Conservation (phyloP, 352 stramenopile species). For the Phytopythium aichiense region DNA sequence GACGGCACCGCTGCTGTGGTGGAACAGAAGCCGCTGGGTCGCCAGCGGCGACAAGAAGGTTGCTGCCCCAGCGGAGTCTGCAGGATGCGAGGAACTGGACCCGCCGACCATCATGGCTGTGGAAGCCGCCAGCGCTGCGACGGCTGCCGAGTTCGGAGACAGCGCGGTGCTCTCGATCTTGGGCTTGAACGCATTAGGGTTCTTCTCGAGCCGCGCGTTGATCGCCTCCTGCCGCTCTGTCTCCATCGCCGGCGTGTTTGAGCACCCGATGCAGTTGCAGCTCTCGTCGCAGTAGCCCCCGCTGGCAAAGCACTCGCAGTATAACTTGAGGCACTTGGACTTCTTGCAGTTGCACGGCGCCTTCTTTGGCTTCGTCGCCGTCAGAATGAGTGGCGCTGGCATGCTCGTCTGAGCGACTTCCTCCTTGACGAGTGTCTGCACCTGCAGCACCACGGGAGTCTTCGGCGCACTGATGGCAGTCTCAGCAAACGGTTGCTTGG, state of each 20-base stretch:
- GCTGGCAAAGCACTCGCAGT: conserved; percentile 96
- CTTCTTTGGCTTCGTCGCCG: conserved; percentile 33
- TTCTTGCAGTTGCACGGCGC: conserved; percentile 96
- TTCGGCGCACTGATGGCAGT: not conserved
- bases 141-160: conserved; percentile 9
- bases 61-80: not conserved
- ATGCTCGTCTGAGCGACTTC: conserved; percentile 5
- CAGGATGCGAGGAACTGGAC: not conserved
- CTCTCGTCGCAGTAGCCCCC: conserved; percentile 89
- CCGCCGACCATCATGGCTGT: conserved; percentile 9
- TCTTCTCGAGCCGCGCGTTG: conserved; percentile 87
- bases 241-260: conserved; percentile 84
- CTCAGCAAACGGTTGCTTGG: not conserved
- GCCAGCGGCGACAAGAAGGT: conserved; percentile 22
- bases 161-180: conserved; percentile 80
- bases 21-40: conserved; percentile 8
- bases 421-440: conserved; percentile 21
- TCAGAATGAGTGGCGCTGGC: conserved; percentile 8
- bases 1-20: conserved; percentile 15
- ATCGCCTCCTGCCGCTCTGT: conserved; percentile 82
- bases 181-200: conserved; percentile 94
- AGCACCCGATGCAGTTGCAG: conserved; percentile 92
- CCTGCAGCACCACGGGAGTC: not conserved
- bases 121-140: conserved; percentile 7
- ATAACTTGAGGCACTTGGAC: conserved; percentile 96